Conservation (phyloP, 768 basidiomycete species). For the Lentinula sp. region DNA sequence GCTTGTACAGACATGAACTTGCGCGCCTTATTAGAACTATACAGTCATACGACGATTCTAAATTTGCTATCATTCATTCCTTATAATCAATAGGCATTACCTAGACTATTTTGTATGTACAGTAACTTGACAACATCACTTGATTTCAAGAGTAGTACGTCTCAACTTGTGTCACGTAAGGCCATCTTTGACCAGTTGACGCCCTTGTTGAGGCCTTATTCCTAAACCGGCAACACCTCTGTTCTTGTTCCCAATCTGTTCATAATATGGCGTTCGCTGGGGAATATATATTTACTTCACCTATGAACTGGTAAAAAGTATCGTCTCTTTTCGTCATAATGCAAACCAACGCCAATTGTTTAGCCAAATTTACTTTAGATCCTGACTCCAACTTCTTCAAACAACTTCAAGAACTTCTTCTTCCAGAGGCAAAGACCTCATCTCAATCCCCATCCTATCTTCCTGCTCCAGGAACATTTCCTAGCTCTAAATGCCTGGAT, state of each 20-base stretch:
- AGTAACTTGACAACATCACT: too few species aligned
- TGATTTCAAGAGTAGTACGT: too few species aligned
- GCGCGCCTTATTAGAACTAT: neutral
- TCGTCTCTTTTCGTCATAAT: neutral
- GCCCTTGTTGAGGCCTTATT: neutral
- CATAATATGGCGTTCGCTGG: neutral
- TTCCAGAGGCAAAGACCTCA: neutral
- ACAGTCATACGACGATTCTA: neutral
- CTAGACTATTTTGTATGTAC: neutral
- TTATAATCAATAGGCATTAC: neutral
- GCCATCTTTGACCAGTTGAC: neutral
- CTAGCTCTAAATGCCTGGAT: neutral
- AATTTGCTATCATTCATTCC: neutral
- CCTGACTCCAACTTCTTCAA: constrained; percentile 1
- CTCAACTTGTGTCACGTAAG: neutral
- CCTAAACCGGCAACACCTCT: neutral
- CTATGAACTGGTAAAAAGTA: neutral
- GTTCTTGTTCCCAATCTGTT: neutral
- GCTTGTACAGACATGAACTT: neutral
- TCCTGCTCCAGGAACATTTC: neutral
- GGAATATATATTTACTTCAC: neutral
- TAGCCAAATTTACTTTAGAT: neutral
- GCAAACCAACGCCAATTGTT: neutral
- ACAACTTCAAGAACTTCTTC: neutral
- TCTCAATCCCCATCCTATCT: neutral